Conservation (phyloP, 2,329 filamentous ascomycete species). For the Pseudogymnoascus sp. region DNA sequence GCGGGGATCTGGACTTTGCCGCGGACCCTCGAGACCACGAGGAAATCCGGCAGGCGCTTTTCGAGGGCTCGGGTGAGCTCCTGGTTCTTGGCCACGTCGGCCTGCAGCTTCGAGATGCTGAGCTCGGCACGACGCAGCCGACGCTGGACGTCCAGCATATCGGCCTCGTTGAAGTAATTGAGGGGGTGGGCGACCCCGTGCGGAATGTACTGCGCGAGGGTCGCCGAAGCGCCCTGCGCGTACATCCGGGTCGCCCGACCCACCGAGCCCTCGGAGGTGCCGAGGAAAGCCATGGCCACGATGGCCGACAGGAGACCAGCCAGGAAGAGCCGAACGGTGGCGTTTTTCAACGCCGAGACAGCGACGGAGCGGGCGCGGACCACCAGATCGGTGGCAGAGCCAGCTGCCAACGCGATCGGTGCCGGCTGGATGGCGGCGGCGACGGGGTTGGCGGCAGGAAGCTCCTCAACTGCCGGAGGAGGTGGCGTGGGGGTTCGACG, state of each 20-base stretch:
- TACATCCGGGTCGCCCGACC: conserved; percentile 3
- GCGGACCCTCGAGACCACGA: conserved; percentile 46
- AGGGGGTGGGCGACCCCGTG: conserved; percentile 15
- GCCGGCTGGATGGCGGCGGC: neutral
- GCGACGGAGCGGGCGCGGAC: neutral
- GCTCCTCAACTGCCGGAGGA: conserved; percentile 1
- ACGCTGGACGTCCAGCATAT: conserved; percentile 18
- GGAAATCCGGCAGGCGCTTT: conserved; percentile 44
- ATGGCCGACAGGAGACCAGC: neutral
- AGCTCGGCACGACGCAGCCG: conserved; percentile 13
- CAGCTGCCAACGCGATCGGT: conserved; percentile 1
- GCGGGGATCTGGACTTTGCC: conserved; percentile 48
- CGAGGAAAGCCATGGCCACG: neutral
- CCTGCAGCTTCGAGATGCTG: conserved; percentile 16
- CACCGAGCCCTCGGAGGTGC: neutral
- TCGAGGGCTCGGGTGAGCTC: conserved; percentile 33
- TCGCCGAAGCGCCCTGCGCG: conserved; percentile 4
- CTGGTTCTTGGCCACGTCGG: conserved; percentile 21
- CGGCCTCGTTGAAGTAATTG: conserved; percentile 14
- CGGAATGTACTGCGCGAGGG: conserved; percentile 20
- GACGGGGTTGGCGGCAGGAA: neutral
- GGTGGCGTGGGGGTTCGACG: neutral
- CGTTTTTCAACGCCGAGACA: neutral
- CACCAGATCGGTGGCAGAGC: conserved; percentile 1
- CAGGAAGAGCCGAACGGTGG: neutral